Evolutionary conservation across 768 basidiomycete genomes (phyloP), one percentile per base, ranked within the genome.

Genomic region (Pluteus cervinus): DNA sequence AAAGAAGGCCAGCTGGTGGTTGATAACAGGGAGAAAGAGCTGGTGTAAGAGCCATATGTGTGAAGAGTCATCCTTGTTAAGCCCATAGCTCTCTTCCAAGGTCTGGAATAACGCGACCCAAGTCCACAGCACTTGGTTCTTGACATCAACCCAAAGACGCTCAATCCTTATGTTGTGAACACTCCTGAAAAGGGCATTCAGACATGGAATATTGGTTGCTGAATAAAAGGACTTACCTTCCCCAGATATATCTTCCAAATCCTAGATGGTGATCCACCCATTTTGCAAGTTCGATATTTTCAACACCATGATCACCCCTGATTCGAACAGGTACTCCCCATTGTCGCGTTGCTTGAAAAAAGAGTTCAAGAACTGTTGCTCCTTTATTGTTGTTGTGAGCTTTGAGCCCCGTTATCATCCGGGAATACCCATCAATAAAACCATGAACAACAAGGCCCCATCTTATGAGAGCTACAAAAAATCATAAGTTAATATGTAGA

Each of bases 301-400:
- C 63, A 6, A 45, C 45, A 4, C 68, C 66, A 53, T 63, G 60
- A 40, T 70, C 65, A 4, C 63, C 66, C 5, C 60, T 38, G 3
- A 61, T 20, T 2, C 57, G 41, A 4, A 47, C 52, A 0, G 63
- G 66, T 1, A 56, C 24, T 1, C 65, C 60, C 49, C 57, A 53
- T 3, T 37, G 21, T 2, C 9, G 12, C 8, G 47, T 35, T 1
- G 48, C 54, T 30, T 43, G 28, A 1, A 53, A 35, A 36, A 68
- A 67, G 0, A 65, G 40, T 1, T 51, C 16, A 0, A 63, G 41
- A 4, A 71, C 68, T 4, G 67, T 70, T 1, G 47, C 29, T 0
- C 52, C 61, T 3, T 46, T 35, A 35, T 72, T 73, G 43, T 72
- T 68, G 36, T 58, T 44, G 34, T 51, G 59, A 1, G 61, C 63